Conservation (phyloP, 192 early-diverging fungal species). For the Geranomyces michiganensis region DNA sequence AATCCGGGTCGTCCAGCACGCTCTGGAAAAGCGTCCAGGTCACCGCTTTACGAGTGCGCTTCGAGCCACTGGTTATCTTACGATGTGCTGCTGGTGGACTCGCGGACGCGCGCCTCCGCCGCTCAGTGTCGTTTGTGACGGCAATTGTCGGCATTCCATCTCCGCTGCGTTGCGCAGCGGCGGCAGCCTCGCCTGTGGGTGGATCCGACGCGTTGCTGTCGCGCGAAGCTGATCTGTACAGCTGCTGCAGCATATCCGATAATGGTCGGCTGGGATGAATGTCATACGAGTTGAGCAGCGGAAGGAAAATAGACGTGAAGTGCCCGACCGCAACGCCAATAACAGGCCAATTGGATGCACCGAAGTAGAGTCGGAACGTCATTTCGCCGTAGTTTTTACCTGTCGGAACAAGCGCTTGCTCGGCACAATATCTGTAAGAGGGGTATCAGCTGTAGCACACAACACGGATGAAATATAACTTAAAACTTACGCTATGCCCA, state of each 20-base stretch:
- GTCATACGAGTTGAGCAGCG: slow-evolving; percentile 22
- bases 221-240: slow-evolving; percentile 22
- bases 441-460: background rate
- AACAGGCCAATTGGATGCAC: slow-evolving; percentile 30
- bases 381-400: slow-evolving; percentile 26
- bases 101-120: no score
- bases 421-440: slow-evolving; percentile 9
- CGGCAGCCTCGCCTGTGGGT: no score
- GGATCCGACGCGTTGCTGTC: slow-evolving; percentile 4
- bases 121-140: no score
- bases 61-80: background rate
- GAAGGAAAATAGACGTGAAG: slow-evolving; percentile 30
- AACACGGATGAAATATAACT: background rate
- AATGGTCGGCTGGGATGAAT: slow-evolving; percentile 14
- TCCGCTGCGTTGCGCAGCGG: no score
- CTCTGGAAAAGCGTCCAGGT: slow-evolving; percentile 35
- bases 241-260: background rate
- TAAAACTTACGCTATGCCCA: slow-evolving; percentile 29
- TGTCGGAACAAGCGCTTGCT: slow-evolving; percentile 24
- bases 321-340: slow-evolving; percentile 29
- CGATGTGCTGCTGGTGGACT: background rate
- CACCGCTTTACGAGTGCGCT: background rate
- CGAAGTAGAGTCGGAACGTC: slow-evolving; percentile 29
- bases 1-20: slow-evolving; percentile 30
- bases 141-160: no score